A percentile compares a stretch with the other conserved stretches of the same genome.
phyloP scores from a whole-genome alignment of 768 basidiomycete species.

The Psilocybe azurescens region DNA sequence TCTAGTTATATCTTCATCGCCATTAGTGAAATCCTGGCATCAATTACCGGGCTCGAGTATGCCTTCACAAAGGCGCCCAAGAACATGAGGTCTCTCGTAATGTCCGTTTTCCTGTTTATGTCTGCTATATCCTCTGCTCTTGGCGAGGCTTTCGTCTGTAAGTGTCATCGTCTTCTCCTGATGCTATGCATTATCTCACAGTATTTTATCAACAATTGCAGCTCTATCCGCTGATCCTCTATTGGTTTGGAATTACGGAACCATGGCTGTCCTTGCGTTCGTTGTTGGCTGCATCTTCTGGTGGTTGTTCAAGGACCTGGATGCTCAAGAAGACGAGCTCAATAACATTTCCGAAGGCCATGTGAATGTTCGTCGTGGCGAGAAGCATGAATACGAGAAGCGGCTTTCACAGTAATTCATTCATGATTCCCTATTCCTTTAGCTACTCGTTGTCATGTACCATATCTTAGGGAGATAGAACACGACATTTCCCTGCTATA shows the following conservation, averaged over 20 bases:
- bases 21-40: slow-evolving; percentile 77
- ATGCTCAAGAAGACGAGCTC: slow-evolving; percentile 64
- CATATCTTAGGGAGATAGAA: too few species aligned
- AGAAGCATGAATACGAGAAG: slow-evolving; percentile 7
- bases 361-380: neutral
- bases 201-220: slow-evolving; percentile 19
- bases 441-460: too few species aligned
- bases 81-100: slow-evolving; percentile 88
- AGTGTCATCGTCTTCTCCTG: slow-evolving; percentile 26
- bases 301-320: slow-evolving; percentile 59
- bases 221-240: slow-evolving; percentile 75
- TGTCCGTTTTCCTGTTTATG: slow-evolving; percentile 69
- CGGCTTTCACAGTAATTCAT: too few species aligned
- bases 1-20: slow-evolving; percentile 68
- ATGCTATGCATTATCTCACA: neutral
- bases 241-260: slow-evolving; percentile 76
- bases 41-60: slow-evolving; percentile 85
- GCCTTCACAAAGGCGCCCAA: slow-evolving; percentile 87
- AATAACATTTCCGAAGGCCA: slow-evolving; percentile 49
- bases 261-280: slow-evolving; percentile 59
- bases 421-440: too few species aligned
- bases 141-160: slow-evolving; percentile 75
- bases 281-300: slow-evolving; percentile 60
- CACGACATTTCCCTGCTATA: too few species aligned
- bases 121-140: slow-evolving; percentile 64